Conservation (phyloP, 108 stramenopile genomes). For the Stephanodiscus minutulus region DNA sequence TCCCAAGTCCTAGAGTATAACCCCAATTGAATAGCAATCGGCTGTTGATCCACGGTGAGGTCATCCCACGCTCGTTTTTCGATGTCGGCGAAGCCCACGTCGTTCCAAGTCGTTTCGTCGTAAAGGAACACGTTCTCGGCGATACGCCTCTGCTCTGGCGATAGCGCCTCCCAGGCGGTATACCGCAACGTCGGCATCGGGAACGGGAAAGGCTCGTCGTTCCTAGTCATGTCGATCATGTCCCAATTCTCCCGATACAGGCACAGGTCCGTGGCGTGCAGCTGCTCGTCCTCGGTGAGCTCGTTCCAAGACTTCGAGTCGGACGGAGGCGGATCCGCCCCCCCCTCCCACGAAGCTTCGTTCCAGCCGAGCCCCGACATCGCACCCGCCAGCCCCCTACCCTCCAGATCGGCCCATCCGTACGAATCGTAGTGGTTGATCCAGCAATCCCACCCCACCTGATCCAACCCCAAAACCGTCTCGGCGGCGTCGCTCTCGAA, state of each 20-base stretch:
- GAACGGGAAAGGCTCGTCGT: slow-evolving; percentile 8
- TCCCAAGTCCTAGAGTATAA: slow-evolving; percentile 30
- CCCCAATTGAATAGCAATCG: slow-evolving; percentile 14
- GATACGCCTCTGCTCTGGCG: neutral
- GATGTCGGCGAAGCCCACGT: slow-evolving; percentile 7
- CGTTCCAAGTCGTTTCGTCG: slow-evolving; percentile 18
- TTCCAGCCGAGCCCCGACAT: slow-evolving; percentile 12
- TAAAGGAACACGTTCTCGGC: slow-evolving; percentile 15
- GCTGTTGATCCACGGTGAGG: neutral
- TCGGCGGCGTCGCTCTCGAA: slow-evolving; percentile 3
- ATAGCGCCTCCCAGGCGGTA: slow-evolving; percentile 10
- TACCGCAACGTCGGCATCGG: slow-evolving; percentile 12
- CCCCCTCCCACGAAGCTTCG: slow-evolving; percentile 14
- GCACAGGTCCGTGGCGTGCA: slow-evolving; percentile 20
- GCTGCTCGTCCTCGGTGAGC: neutral
- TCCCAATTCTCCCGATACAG: slow-evolving; percentile 26
- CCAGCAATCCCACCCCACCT: slow-evolving; percentile 35
- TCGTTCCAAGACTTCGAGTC: slow-evolving; percentile 11
- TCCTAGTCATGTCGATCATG: slow-evolving; percentile 13
- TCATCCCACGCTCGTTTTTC: slow-evolving; percentile 16
- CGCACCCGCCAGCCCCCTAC: slow-evolving; percentile 4
- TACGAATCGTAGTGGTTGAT: slow-evolving; percentile 36
- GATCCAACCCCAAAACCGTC: slow-evolving; percentile 11
- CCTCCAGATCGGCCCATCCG: slow-evolving; percentile 21
- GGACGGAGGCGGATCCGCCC: neutral